Evolutionary conservation across 1,284 basidiomycete genomes (phyloP).

Genomic region (Pyrrhoderma lamaoense): DNA sequence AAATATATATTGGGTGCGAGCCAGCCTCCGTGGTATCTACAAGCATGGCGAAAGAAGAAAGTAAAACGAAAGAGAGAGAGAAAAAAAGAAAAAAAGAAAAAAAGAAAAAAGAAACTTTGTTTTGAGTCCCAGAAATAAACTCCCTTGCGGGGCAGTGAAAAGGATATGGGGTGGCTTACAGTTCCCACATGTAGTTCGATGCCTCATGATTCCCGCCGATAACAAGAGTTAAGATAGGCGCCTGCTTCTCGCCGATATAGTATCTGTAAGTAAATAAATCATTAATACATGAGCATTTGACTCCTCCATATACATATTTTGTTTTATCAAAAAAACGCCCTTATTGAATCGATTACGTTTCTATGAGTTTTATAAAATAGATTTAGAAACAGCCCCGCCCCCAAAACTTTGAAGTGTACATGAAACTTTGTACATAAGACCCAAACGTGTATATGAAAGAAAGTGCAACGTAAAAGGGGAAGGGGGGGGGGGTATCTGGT

Average conservation of each 20-base stretch:
- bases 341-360: no score
- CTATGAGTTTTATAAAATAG: no score
- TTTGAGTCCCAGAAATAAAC: neutral
- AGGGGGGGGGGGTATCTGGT: no score
- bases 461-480: no score
- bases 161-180: conserved; percentile 45
- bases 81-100: neutral
- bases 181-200: conserved; percentile 94
- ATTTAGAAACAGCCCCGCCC: no score
- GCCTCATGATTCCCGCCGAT: conserved; percentile 99
- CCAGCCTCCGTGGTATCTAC: conserved; percentile 91
- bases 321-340: no score
- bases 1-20: conserved; percentile 97
- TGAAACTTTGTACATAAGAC: no score
- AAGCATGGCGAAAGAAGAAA: no score
- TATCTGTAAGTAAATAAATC: conserved; percentile 47
- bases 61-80: neutral
- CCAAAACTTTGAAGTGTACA: no score
- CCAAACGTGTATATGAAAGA: no score
- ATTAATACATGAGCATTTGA: neutral
- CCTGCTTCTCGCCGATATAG: conserved; percentile 75
- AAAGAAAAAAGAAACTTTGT: no score
- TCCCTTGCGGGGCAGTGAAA: conserved; percentile 4
- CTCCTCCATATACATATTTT: no score
- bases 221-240: conserved; percentile 86